Base-by-base conservation (phyloP, 2,329 filamentous ascomycete genomes). In the Botryotinia calthae region DNA sequence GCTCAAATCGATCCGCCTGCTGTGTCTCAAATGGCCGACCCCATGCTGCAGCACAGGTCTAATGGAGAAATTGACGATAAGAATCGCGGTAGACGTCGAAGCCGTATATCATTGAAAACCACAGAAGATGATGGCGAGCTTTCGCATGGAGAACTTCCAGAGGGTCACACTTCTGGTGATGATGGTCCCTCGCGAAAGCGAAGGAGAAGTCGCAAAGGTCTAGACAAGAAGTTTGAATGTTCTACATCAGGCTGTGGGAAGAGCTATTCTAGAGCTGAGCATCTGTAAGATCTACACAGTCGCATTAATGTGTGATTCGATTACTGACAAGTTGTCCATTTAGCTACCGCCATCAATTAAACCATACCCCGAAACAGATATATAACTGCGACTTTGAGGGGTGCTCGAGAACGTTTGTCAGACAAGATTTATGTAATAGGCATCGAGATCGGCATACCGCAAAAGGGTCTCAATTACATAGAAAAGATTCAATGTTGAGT, bases 291-390 rank as follows among this genome's bases (percentile, higher is more conserved):
- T 83, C 37, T 59, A 63, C 58, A 25, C 28, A 51, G 46, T 37
- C 44, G 16, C n/a, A 25, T 37, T 37, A 10, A 54, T 44, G 31
- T 58, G 22, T 28, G 37, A 20, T 51, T 25, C 8, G 48, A 18
- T 28, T 72, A 54, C 72, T 78, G 64, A 75, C 68, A 71, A 71
- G 25, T 25, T 31, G 48, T 34, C 34, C 31, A 61, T 31, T 62
- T 74, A 91, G 89, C 63, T 90, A 98, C 84, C 90, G 96, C 63
- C 95, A 98, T 83, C 95, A 98, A 83, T 84, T 98, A 77, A 99
- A 99, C 81, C 96, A 98, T 83, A 92, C 93, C 73, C 95, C 95
- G 28, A 98, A 98, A 83, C 93, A 97, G 81, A 97, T 97, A 72
- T 98, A 97, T 81, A 89, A 90, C 79, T 98, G 96, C 85, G 93